These are phyloP conservation scores for Fomes fomentarius DNA, from an alignment of 1,284 basidiomycete species.

Conservation along the genomic window DNA sequence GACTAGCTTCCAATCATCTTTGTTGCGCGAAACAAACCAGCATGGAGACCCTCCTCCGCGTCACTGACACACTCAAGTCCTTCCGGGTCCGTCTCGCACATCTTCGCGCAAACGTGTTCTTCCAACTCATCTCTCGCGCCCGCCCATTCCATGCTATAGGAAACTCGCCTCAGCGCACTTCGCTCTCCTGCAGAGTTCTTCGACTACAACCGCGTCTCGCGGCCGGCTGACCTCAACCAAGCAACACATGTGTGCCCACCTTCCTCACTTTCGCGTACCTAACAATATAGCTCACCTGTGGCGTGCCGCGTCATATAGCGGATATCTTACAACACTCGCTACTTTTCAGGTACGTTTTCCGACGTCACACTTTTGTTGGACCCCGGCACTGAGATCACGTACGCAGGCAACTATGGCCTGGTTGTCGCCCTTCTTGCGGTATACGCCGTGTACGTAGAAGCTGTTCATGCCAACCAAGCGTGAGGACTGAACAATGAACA, in stretches of 20 bases:
- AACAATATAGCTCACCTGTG: conserved; percentile 1
- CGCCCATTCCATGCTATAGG: conserved; percentile 45
- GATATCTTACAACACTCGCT: conserved; percentile 94
- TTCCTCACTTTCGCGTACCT: neutral
- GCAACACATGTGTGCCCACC: conserved; percentile 62
- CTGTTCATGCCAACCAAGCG: too few relatives aligned
- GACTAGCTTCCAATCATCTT: neutral
- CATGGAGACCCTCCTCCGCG: conserved; percentile 67
- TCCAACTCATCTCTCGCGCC: conserved; percentile 9
- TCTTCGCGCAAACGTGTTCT: neutral
- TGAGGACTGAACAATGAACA: too few relatives aligned
- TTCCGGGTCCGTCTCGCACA: conserved; percentile 57
- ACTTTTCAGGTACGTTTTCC: conserved; percentile 72
- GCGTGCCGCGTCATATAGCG: conserved; percentile 49
- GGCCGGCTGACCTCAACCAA: conserved; percentile 74
- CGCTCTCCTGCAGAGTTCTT: conserved; percentile 86
- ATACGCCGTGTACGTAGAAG: conserved; percentile 90
- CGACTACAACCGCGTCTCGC: conserved; percentile 86
- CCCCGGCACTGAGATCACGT: neutral
- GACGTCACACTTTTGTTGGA: too few relatives aligned
- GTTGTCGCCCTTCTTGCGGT: conserved; percentile 83
- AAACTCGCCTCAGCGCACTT: conserved; percentile 83
- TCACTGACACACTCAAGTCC: conserved; percentile 72
- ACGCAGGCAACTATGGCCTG: conserved; percentile 83
- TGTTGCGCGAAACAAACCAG: conserved; percentile 6